Evolutionary conservation across 495 filamentous ascomycete genomes (phyloP).

Genomic region (Podospora anserina): DNA sequence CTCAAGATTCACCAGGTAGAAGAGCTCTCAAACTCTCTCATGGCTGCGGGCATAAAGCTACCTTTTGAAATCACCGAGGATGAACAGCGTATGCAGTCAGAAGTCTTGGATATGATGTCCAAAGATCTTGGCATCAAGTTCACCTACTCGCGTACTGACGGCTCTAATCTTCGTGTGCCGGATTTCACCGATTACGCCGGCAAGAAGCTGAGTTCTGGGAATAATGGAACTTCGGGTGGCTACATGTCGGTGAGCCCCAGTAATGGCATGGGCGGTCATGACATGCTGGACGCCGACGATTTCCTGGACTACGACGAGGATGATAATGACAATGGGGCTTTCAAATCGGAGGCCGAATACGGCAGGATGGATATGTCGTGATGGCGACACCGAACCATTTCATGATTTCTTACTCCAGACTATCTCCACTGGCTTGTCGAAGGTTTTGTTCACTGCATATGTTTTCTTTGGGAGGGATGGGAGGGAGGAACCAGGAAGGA

Average conservation of each 20-base stretch:
- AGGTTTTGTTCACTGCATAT: background rate
- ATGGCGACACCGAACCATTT: background rate
- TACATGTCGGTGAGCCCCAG: constrained; percentile 63
- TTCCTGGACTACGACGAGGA: constrained; percentile 72
- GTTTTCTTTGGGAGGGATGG: constrained; percentile 2
- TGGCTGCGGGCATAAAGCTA: constrained; percentile 65
- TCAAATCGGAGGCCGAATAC: constrained; percentile 92
- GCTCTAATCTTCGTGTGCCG: constrained; percentile 82
- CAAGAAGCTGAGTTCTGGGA: constrained; percentile 55
- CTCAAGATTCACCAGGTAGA: constrained; percentile 84
- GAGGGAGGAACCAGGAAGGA: background rate
- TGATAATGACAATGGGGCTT: constrained; percentile 47
- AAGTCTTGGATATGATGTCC: constrained; percentile 75
- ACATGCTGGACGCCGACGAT: constrained; percentile 53
- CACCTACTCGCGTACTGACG: constrained; percentile 77
- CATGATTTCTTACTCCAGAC: constrained; percentile 4
- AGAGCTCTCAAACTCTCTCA: constrained; percentile 70
- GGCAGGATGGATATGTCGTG: constrained; percentile 61
- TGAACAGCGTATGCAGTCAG: constrained; percentile 89
- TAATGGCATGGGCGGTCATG: constrained; percentile 56
- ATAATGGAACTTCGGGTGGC: constrained; percentile 23
- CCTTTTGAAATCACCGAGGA: constrained; percentile 88
- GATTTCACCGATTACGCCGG: constrained; percentile 90
- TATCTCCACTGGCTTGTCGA: background rate
- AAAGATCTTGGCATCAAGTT: constrained; percentile 46